Conservation (phyloP, 495 filamentous ascomycete species). For the Aspergillus diversus region DNA sequence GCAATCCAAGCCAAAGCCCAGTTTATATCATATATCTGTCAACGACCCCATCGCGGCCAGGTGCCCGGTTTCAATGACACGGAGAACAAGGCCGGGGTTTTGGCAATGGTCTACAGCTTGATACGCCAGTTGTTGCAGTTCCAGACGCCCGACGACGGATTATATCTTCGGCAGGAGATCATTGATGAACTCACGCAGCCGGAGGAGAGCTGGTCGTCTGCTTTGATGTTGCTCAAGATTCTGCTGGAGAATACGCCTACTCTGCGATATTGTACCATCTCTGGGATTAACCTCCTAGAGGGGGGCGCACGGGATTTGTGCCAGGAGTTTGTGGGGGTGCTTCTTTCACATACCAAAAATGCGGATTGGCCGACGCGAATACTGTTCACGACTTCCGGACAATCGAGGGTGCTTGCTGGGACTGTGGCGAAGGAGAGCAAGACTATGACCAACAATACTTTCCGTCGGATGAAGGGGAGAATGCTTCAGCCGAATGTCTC, state of each 20-base stretch:
- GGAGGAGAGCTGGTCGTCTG: not conserved
- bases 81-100: not conserved
- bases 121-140: not conserved
- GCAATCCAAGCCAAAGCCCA: not conserved
- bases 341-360: not conserved
- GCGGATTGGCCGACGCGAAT: not conserved
- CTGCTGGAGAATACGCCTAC: not conserved
- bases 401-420: conserved; percentile 1
- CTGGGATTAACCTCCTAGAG: not conserved
- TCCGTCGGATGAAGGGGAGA: conserved; percentile 4
- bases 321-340: not conserved
- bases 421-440: conserved; percentile 1
- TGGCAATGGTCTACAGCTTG: not conserved
- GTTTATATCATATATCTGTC: not conserved
- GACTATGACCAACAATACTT: not conserved
- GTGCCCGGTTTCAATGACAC: not conserved
- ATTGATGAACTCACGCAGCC: not conserved
- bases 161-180: not conserved
- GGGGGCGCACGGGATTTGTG: conserved; percentile 2
- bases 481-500: not conserved
- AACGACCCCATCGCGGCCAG: not conserved
- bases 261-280: not conserved
- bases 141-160: not conserved
- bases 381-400: conserved; percentile 1
- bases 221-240: not conserved